Evolutionary conservation across 257 asterid species (phyloP).

Genomic region (Solanum gracilifrons): DNA sequence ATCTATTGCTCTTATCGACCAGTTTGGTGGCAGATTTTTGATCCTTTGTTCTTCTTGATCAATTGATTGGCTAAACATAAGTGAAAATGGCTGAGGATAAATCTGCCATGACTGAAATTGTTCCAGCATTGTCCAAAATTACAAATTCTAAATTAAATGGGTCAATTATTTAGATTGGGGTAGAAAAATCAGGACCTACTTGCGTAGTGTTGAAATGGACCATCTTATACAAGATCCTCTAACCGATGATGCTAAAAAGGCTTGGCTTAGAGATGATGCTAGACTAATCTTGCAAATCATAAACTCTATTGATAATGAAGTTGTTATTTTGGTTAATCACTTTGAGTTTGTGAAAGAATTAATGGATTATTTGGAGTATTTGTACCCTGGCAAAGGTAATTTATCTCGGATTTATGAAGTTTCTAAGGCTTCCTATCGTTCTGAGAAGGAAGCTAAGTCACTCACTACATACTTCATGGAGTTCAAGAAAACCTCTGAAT

Average conservation of each 20-base stretch:
- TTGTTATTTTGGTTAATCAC: too few relatives aligned
- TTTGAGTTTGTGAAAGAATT: too few relatives aligned
- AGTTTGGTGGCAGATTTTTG: background rate
- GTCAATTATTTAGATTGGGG: background rate
- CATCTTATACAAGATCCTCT: background rate
- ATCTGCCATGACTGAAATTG: background rate
- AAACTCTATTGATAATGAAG: too few relatives aligned
- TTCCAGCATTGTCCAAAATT: background rate
- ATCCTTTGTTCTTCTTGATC: background rate
- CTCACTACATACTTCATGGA: background rate
- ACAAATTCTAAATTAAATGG: too few relatives aligned
- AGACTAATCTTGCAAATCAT: background rate
- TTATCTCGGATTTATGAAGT: constrained; percentile 1
- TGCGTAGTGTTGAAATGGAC: background rate
- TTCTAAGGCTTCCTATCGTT: background rate
- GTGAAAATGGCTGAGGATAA: background rate
- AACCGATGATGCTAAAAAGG: background rate
- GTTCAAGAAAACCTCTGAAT: background rate
- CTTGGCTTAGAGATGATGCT: background rate
- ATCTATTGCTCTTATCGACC: background rate
- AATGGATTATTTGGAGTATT: background rate
- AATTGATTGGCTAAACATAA: too few relatives aligned
- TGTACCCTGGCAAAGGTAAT: background rate
- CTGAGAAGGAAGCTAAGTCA: background rate
- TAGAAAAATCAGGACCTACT: background rate